These are phyloP conservation scores for Claviceps citrina DNA, from an alignment of 2,329 filamentous ascomycete species.

Conservation along the genomic window DNA sequence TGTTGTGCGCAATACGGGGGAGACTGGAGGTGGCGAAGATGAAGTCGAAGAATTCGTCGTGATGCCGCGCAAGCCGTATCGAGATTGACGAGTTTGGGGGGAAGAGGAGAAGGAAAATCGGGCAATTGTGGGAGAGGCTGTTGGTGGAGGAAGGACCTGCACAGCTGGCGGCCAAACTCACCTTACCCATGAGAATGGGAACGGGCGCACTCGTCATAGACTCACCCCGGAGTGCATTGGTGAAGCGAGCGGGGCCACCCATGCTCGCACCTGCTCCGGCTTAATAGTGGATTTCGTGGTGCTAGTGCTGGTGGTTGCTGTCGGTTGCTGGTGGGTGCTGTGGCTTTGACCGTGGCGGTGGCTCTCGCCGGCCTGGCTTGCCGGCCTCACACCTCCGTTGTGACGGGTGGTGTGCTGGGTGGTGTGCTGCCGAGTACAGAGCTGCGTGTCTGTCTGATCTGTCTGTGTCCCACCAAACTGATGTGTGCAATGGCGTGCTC, in stretches of 20 bases:
- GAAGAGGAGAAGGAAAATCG: conserved; percentile 19
- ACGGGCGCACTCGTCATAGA: conserved; percentile 18
- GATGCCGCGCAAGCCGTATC: conserved; percentile 18
- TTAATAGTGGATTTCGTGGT: too few relatives aligned
- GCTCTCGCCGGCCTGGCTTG: not conserved
- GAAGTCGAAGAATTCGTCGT: conserved; percentile 6
- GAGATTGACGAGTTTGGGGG: conserved; percentile 18
- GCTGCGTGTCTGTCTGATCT: not conserved
- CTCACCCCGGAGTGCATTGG: conserved; percentile 14
- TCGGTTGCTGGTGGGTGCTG: too few relatives aligned
- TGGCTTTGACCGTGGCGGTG: not conserved
- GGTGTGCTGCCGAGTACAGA: not conserved
- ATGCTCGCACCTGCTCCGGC: conserved; percentile 1
- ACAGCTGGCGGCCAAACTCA: conserved; percentile 24
- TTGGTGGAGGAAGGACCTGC: conserved; percentile 26
- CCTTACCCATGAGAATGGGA: conserved; percentile 27
- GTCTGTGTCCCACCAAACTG: too few relatives aligned
- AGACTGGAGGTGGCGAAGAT: conserved; percentile 3
- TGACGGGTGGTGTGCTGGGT: too few relatives aligned
- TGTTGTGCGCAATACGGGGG: not conserved
- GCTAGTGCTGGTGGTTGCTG: too few relatives aligned
- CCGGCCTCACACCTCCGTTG: too few relatives aligned
- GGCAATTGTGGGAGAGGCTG: conserved; percentile 24
- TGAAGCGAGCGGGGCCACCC: conserved; percentile 14
- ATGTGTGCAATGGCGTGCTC: too few relatives aligned